Evolutionary conservation across 148 eudicot genomes (phyloP), one percentile per base, ranked within the genome.

Genomic region (Vaccinium macrocarpon): DNA sequence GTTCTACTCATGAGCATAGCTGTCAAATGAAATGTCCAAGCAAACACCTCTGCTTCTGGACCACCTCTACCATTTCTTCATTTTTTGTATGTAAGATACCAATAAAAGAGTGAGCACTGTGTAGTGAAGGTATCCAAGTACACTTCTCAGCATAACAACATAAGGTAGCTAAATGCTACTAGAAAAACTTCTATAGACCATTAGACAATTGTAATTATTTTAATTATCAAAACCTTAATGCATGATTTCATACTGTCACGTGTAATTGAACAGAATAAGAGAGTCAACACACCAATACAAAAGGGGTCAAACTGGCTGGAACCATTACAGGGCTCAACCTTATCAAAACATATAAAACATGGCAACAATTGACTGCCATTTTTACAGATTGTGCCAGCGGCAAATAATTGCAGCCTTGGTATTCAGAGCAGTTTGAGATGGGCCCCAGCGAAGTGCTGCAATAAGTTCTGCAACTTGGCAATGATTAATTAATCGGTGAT

Each of bases 291-390:
- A 59, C 64, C 18, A 59, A 59, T 50, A 50, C 64, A 59, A 59
- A 59, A 59, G 64, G 18, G 75, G 42, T 3, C 48, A 14, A 72
- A 71, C 75, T 71, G 75, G 21, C 9, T 46, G 76, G 42, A 13
- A 72, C 48, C 76, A 72, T 72, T 15, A 35, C 76, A 72, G 76
- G n/a, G 76, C 46, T 72, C 48, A 15, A 15, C 76, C 48, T 72
- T 72, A 29, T 72, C 27, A 9, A 62, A 1, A 21, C 25, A 61
- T 4, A 66, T 66, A 10, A 3, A 66, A 25, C 72, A 29, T 68
- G 14, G 16, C 38, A 68, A 68, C 18, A 29, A 29, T 32, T 19
- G 38, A 68, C 38, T 25, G 38, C 73, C 73, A 4, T 25, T 27
- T 27, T 4, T 29, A 29, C 73, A 68, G 73, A 27, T 12, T 32